A percentile compares a stretch with the other conserved stretches of the same genome.
These are phyloP conservation scores for Chlorella vulgaris DNA, from an alignment of 139 green algal genomes.

Conservation along the genomic window DNA sequence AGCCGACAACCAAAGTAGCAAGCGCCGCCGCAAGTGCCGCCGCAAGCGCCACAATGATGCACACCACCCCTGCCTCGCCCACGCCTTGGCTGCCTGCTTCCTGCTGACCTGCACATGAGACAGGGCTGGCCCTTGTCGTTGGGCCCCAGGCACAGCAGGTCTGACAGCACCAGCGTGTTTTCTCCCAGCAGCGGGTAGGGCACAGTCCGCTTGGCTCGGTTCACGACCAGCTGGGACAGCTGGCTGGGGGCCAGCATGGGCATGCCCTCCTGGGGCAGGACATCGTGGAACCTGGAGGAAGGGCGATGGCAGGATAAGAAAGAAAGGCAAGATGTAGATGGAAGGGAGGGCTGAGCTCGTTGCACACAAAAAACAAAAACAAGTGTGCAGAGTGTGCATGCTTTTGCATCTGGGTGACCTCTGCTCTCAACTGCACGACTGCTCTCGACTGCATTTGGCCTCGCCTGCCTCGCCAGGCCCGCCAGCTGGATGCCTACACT, in stretches of 20 bases:
- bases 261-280: slow-evolving; percentile 70
- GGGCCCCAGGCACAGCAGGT: slow-evolving; percentile 43
- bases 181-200: slow-evolving; percentile 69
- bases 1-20: too few species aligned
- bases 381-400: too few species aligned
- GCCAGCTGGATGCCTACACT: too few species aligned
- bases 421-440: too few species aligned
- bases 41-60: too few species aligned
- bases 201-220: slow-evolving; percentile 51
- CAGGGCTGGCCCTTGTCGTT: slow-evolving; percentile 21
- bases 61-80: too few species aligned
- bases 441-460: too few species aligned
- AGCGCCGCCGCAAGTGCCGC: too few species aligned
- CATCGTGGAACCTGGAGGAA: slow-evolving; percentile 74
- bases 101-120: slow-evolving; percentile 30
- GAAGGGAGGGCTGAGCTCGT: neutral
- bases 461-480: too few species aligned
- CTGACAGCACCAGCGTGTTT: slow-evolving; percentile 82
- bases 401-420: too few species aligned
- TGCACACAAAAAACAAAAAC: neutral
- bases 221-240: slow-evolving; percentile 64
- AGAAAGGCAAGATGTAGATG: neutral
- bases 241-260: slow-evolving; percentile 49
- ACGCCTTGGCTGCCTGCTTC: neutral
- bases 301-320: neutral